Base-by-base conservation (phyloP, 2,329 filamentous ascomycete species). In the Fusarium sp. region DNA sequence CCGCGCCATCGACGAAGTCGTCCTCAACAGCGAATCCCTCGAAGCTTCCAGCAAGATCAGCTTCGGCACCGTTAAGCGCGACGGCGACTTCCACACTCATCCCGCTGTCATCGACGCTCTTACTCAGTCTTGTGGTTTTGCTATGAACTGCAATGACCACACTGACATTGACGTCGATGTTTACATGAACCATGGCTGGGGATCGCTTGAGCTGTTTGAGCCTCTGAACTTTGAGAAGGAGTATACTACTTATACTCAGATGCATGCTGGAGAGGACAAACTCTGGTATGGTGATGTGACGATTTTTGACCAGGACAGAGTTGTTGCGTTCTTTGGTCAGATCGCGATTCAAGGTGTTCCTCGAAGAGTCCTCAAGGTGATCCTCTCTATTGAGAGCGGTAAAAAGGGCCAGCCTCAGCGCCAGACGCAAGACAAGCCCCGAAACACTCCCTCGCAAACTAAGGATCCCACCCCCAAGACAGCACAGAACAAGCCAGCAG, bases 231-330 rank as follows among this genome's bases (percentile, higher is more conserved):
- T 76, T 45, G 74, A 76, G n/a, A 75, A 75, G 57, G 17, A 45
- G 14, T 76, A 76, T 14, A 72, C 51, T 7, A 74, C 74, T 2
- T 76, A 77, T 7, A 76, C 74, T 0, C 74, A 72, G 24, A 76
- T 76, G 74, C 36, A 35, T 1, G 66, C 60, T 15, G 74, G 74
- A 1, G 28, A 71, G 7, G 74, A 75, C 3, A 69, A 73, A 44
- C 74, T 71, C 2, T 73, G 69, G 69, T 60, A 70, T 36, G 88
- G 88, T 48, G 87, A 90, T 71, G 87, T 85, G 15, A 88, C 88
- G 69, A 80, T 90, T 72, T 88, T 90, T 63, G 86, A 89, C 33
- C 84, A 85, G 44, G 86, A 88, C 39, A 82, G 79, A 59, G 82
- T 88, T 42, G 85, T 88, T 5, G 87, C 75, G 0, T 74, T 64